Percentiles rank a stretch among this genome's conserved stretches.
These are phyloP conservation scores for Lichenothelia convexa DNA, from an alignment of 495 filamentous ascomycete genomes.

Conservation along the genomic window DNA sequence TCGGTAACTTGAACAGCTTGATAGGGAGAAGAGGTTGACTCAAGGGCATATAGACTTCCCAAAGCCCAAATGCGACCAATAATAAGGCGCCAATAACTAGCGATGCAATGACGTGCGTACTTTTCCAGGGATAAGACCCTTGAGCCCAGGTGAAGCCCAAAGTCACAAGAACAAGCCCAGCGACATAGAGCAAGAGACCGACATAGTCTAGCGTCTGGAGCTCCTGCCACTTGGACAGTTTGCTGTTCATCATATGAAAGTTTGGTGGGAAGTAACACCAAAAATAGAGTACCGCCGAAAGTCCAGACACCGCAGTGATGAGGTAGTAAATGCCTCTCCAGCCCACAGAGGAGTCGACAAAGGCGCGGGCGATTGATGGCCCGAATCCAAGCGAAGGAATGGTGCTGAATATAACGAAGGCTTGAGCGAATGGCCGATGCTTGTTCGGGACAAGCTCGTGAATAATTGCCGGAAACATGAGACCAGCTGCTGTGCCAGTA, in stretches of 20 bases:
- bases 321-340: not conserved
- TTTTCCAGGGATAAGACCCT: conserved; percentile 1
- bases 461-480: not conserved
- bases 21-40: conserved; percentile 6
- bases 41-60: conserved; percentile 2
- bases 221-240: not conserved
- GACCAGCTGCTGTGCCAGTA: not conserved
- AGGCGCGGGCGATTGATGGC: not conserved
- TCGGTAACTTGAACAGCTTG: conserved; percentile 3
- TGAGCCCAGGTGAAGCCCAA: not conserved
- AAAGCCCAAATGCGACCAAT: conserved; percentile 1
- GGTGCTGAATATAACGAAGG: not conserved
- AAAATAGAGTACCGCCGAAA: not conserved
- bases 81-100: not conserved
- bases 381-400: conserved; percentile 1
- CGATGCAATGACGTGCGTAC: not conserved
- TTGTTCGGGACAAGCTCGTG: conserved; percentile 2
- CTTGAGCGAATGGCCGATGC: conserved; percentile 1
- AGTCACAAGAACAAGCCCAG: not conserved
- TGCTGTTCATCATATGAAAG: not conserved
- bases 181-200: not conserved
- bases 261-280: conserved; percentile 4
- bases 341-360: not conserved
- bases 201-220: not conserved
- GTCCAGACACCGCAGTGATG: not conserved